Evolutionary conservation across 1,284 basidiomycete species (phyloP), one percentile per base, ranked within the genome.

Genomic region (Vanrija sp.): DNA sequence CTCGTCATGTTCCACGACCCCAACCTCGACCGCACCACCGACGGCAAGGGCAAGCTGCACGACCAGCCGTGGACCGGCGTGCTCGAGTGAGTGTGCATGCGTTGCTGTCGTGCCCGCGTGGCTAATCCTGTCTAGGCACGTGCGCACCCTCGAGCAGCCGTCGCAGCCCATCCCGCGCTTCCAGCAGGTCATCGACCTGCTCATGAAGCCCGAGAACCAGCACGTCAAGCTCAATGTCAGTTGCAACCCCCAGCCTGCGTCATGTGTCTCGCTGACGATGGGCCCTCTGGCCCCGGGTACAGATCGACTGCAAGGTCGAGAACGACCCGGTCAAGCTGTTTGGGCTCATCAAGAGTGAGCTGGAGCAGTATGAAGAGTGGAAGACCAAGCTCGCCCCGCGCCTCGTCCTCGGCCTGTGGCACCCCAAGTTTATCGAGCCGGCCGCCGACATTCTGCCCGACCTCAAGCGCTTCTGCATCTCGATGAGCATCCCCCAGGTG

Each of bases 1-100:
- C 87, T 98, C 45, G 77, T 98, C 58, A 93, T 98, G 89, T 96
- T 95, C 77, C 93, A 97, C 73, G 94, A 98, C 75, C 88, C 90
- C 12, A 83, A 71, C 36, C 65, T 83, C 10, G 77, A 77, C 47
- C 72, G 82, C 19, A 83, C 81, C 18, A 84, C 82, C 31, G 71
- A 81, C 62, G 80, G 82, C 20, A 73, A 72, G 14, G 82, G 82
- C 23, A 67, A 76, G 20, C 80, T 83, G 59, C 71, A 78, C 41
- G 70, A 78, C 44, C 76, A 77, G 56, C 69, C 72, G 6, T 83
- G 81, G 76, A 23, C 45, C 16, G 76, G 72, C 12, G 68, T 69
- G 0, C 57, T 76, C n/a, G 72, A 76, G 73, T 76, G 47, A 56
- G 71, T 68, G 19, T 42, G 19, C 18, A 20, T 45, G 31, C 35